Base-by-base conservation (phyloP, 176 grass and related monocot genomes). In the Musa acuminata region DNA sequence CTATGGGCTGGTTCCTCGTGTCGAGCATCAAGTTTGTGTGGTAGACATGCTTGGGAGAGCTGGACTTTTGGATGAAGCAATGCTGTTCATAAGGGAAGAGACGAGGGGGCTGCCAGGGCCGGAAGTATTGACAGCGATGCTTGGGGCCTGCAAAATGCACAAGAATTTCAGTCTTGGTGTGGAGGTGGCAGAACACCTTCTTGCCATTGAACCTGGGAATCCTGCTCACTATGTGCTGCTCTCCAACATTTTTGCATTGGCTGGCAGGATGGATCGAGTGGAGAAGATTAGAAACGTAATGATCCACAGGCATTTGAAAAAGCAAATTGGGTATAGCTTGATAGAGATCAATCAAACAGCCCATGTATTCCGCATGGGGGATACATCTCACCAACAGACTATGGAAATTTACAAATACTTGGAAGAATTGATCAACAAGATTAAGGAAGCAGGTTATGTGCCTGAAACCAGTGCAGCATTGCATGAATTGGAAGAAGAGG, bases 1-100 rank as follows among this genome's bases (percentile, higher is more conserved):
- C 22, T 93, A 93, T 27, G 68, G 83, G 23, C 83, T 97, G 78
- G 76, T 73, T 55, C 94, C 90, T 65, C 80, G 82, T 62, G 75
- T 78, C 1, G 91, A 92, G 57, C 94, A 97, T 71, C 89, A 79
- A 69, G 91, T 87, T 65, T 91, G 81, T 72, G 85, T 97, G 85
- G 87, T 97, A 81, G 94, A 97, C 86, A 90, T 97, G 85, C 84
- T 83, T 75, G 88, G 90, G 71, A 87, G 93, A 67, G 82, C 86
- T 64, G 89, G 93, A 66, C 87, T 90, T 76, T 64, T 90, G 79
- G 87, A 90, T 49, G 79, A 91, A 29, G 85, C 83, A 69, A 88
- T 92, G 75, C 75, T 57, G 13, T 86, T 97, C 74, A 93, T 97
- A 78, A 60, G 10, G 3, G 50, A 93, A 16, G 49, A 55, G 17